These are phyloP conservation scores for Coemansia sp. DNA, from an alignment of 192 early-diverging fungal species.

Conservation along the genomic window DNA sequence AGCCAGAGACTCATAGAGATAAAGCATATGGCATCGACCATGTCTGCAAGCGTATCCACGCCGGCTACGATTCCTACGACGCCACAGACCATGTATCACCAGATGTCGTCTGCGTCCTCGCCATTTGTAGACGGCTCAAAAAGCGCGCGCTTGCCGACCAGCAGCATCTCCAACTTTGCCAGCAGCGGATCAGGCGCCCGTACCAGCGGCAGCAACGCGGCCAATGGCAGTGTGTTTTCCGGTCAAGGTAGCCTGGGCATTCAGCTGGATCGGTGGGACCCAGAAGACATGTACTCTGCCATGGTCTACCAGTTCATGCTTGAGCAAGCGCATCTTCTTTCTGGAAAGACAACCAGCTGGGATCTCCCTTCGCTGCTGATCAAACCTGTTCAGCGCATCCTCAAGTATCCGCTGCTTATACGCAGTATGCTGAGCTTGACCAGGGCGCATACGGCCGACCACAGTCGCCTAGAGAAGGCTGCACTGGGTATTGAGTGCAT, in stretches of 20 bases:
- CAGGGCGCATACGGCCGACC: conserved; percentile 33
- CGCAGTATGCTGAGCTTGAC: conserved; percentile 52
- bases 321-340: conserved; percentile 38
- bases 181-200: conserved; percentile 4
- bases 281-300: conserved; percentile 22
- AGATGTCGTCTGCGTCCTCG: conserved; percentile 14
- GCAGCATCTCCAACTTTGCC: not conserved
- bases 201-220: conserved; percentile 1
- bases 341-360: conserved; percentile 81
- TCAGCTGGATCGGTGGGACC: conserved; percentile 26
- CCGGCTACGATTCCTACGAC: conserved; percentile 26
- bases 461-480: conserved; percentile 39
- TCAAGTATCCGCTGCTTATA: conserved; percentile 92
- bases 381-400: conserved; percentile 95
- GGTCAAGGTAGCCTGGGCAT: conserved; percentile 34
- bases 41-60: conserved; percentile 12
- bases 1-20: conserved; percentile 47
- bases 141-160: not conserved
- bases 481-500: conserved; percentile 43
- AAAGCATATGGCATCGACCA: conserved; percentile 24
- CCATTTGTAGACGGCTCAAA: conserved; percentile 24
- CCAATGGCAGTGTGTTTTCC: conserved; percentile 13
- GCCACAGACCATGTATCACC: conserved; percentile 22
- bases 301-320: conserved; percentile 27
- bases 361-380: conserved; percentile 88